Conservation (phyloP, 768 basidiomycete genomes). For the Boletus fagicola region DNA sequence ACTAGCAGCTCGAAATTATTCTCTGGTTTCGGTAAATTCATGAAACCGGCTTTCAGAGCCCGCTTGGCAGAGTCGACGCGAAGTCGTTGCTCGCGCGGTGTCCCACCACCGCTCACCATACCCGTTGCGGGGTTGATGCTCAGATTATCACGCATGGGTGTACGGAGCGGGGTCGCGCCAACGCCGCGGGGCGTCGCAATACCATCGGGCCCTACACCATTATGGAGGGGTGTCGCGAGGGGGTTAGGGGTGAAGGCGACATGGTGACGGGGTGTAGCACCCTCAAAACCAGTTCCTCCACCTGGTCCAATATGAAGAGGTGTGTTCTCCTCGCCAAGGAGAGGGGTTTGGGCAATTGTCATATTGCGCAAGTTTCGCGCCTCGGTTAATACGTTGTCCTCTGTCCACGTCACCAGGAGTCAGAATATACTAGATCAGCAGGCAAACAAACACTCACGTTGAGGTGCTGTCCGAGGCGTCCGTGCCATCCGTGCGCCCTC, state of each 20-base stretch:
- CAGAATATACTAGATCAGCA: conserved; percentile 5
- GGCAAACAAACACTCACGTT: conserved; percentile 59
- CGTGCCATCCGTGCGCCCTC: conserved; percentile 88
- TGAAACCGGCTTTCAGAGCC: conserved; percentile 78
- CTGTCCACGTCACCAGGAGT: conserved; percentile 40
- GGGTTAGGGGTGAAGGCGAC: conserved; percentile 96
- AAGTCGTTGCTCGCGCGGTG: conserved; percentile 74
- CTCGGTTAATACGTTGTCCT: conserved; percentile 92
- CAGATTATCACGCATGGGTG: conserved; percentile 91
- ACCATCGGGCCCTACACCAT: conserved; percentile 41
- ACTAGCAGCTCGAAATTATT: conserved; percentile 96
- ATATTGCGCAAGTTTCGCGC: conserved; percentile 95
- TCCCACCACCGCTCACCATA: conserved; percentile 54
- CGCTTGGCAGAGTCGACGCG: conserved; percentile 65
- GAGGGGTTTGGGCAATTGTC: conserved; percentile 87
- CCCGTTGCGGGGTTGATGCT: conserved; percentile 79
- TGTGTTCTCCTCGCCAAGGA: conserved; percentile 97
- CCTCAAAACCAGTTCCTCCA: conserved; percentile 91
- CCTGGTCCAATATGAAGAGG: conserved; percentile 72
- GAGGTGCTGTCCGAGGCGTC: conserved; percentile 91
- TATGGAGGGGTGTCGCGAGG: conserved; percentile 77
- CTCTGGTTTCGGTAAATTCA: conserved; percentile 84
- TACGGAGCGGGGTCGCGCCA: conserved; percentile 81
- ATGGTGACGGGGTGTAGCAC: conserved; percentile 91
- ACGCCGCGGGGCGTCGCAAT: conserved; percentile 57